Evolutionary conservation across 2,329 filamentous ascomycete genomes (phyloP), one percentile per base, ranked within the genome.

Genomic region (Alternaria angustiovoidea): DNA sequence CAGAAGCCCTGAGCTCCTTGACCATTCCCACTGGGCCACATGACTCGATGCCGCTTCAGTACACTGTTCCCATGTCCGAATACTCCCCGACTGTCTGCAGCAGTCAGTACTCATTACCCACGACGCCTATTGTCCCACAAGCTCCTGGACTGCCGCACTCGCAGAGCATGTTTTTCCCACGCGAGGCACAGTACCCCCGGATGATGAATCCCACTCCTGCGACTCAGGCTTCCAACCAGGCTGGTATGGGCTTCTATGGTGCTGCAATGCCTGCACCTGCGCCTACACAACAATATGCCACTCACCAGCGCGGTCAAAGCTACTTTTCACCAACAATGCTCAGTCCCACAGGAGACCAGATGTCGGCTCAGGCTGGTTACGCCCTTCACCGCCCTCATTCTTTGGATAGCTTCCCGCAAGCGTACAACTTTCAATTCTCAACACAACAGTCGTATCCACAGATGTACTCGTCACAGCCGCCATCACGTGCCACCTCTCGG

Each of bases 101-200:
- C 20, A 63, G 64, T 34, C 58, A 60, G 38, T 72, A 72, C 52
- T 73, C 70, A n/a, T 66, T 73, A 54, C 73, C 73, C 26, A 69
- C 67, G 12, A 73, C 72, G 1, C 73, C 73, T 8, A 60, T 73
- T 26, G 48, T 69, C 12, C 46, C 65, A 2, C 63, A 65, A 36
- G 43, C 68, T 4, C 73, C 72, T 7, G 59, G 72, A 18, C 42
- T 69, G 36, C 48, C 66, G 2, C 63, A 66, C 30, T 71, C 72
- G 7, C 62, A 65, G 42, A 68, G 62, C 32, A 59, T 67, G 30
- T 63, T 69, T 24, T 66, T 68, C 26, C 60, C 70, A 32, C 60
- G 57, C 28, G 64, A 66, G n/a, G 60, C 57, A 38, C 63, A 63
- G 20, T 65, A 64, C 34, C 42, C 64, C 14, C 67, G 61, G 16